Evolutionary conservation across 148 eudicot genomes (phyloP), one percentile per base, ranked within the genome.

Genomic region (Rhododendron williamsianum): DNA sequence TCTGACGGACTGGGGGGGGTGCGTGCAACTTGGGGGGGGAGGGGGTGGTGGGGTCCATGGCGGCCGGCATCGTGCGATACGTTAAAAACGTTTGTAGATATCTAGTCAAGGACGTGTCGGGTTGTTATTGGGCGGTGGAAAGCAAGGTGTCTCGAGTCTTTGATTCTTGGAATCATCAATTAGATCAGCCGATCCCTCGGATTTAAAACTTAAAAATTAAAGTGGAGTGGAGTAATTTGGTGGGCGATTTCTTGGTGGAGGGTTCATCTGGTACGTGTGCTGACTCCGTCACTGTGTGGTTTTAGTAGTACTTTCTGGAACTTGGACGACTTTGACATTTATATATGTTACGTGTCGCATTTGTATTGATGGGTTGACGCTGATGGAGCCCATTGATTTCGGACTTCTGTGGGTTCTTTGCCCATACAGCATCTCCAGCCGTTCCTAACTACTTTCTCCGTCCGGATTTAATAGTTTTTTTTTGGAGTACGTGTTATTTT

Each of bases 161-260:
- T 56, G 56, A 21, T 79, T 80, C 79, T 85, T 58, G 74, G 84
- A 36, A 69, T 67, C 38, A 51, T 80, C 36, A 80, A 85, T 85
- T 60, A 30, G 87, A 54, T 85, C 78, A 81, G 87, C 87, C 87
- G 87, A 51, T 84, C 71, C 72, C 60, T 60, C 25, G 69, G 27
- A 27, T 33, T 48, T 73, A 43, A 25, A 18, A 25, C n/a, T 41
- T 41, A 41, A 41, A 46, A 46, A 46, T 46, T 46, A 9, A 46
- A 46, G 49, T 46, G 49, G 49, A 9, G 49, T 1, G 10, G 49
- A 46, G 49, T 46, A 46, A 46, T 46, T 7, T 46, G 76, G 85
- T 27, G 43, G 60, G 85, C 79, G 65, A 63, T 51, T 73, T 74
- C 80, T 74, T 84, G 10, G 71, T 54, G 65, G 80, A 23, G 76